These are phyloP conservation scores for Coemansia brasiliensis DNA, from an alignment of 192 early-diverging fungal species.

Conservation along the genomic window DNA sequence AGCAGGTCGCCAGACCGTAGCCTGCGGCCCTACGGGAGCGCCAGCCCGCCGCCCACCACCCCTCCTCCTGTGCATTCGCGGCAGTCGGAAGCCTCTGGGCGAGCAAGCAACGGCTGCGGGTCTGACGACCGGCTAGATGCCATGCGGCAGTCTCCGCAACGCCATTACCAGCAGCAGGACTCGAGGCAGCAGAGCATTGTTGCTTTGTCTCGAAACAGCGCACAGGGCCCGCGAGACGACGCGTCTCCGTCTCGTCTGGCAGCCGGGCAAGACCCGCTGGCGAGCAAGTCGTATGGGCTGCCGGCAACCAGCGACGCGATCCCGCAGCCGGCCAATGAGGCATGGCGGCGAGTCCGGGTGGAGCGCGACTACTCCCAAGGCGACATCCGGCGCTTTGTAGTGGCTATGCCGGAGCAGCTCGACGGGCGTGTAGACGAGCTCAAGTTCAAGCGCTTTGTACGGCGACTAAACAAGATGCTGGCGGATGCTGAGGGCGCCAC, in stretches of 20 bases:
- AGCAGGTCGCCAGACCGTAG: constrained; percentile 23
- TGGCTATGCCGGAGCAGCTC: constrained; percentile 45
- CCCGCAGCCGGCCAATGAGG: constrained; percentile 1
- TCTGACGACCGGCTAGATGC: constrained; percentile 9
- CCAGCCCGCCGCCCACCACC: constrained; percentile 24
- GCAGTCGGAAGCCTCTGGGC: constrained; percentile 7
- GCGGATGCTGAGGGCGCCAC: constrained; percentile 53
- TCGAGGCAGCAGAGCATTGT: constrained; percentile 28
- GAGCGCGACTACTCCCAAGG: constrained; percentile 57
- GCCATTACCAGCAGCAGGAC: neutral
- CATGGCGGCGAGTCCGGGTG: constrained; percentile 42
- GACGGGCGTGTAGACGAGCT: constrained; percentile 45
- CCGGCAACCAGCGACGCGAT: constrained; percentile 14
- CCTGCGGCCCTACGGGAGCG: constrained; percentile 21
- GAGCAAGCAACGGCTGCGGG: constrained; percentile 1
- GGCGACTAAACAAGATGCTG: constrained; percentile 42
- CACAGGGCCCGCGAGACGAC: neutral
- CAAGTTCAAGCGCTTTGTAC: constrained; percentile 41
- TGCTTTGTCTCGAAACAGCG: constrained; percentile 11
- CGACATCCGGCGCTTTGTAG: constrained; percentile 34
- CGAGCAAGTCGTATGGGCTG: constrained; percentile 31
- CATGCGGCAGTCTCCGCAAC: neutral
- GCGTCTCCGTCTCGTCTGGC: neutral
- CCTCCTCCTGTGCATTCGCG: constrained; percentile 23
- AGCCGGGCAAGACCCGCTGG: constrained; percentile 9